Evolutionary conservation across 495 filamentous ascomycete species (phyloP).

Genomic region (Aspergillus biplanus): DNA sequence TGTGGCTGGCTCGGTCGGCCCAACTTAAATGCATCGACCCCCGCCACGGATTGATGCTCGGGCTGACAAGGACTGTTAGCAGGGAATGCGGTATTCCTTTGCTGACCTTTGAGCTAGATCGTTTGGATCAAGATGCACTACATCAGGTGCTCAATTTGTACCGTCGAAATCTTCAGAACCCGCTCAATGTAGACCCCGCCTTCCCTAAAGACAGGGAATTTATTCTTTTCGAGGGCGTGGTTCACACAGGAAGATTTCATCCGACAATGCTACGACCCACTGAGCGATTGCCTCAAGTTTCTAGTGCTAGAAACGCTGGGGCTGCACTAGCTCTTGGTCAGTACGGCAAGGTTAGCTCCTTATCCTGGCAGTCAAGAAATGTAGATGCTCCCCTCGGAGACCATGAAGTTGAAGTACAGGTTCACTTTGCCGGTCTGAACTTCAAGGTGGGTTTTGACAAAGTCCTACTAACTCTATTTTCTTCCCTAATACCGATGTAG

Average conservation of each 20-base stretch:
- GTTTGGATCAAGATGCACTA: too few relatives aligned
- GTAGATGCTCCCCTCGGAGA: background rate
- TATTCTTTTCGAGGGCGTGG: too few relatives aligned
- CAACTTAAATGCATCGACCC: constrained; percentile 12
- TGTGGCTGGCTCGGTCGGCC: constrained; percentile 7
- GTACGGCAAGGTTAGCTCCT: background rate
- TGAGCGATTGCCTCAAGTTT: too few relatives aligned
- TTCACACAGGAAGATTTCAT: too few relatives aligned
- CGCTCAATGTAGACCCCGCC: background rate
- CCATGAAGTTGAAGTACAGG: constrained; percentile 5
- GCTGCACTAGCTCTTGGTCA: background rate
- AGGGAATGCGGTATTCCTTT: constrained; percentile 1
- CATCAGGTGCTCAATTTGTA: too few relatives aligned
- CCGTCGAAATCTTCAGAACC: too few relatives aligned
- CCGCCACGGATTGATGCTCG: background rate
- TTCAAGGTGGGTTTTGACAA: background rate
- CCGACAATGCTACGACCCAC: too few relatives aligned
- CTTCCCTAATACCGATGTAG: background rate
- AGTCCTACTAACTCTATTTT: background rate
- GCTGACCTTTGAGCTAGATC: constrained; percentile 1
- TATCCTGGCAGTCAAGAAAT: too few relatives aligned
- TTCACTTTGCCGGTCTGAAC: constrained; percentile 4
- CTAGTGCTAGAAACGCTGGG: too few relatives aligned
- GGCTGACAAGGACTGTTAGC: background rate
- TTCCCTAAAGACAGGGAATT: too few relatives aligned